These are phyloP conservation scores for Paracoccidioides brasiliensis DNA, from an alignment of 2,329 filamentous ascomycete genomes.

Conservation along the genomic window DNA sequence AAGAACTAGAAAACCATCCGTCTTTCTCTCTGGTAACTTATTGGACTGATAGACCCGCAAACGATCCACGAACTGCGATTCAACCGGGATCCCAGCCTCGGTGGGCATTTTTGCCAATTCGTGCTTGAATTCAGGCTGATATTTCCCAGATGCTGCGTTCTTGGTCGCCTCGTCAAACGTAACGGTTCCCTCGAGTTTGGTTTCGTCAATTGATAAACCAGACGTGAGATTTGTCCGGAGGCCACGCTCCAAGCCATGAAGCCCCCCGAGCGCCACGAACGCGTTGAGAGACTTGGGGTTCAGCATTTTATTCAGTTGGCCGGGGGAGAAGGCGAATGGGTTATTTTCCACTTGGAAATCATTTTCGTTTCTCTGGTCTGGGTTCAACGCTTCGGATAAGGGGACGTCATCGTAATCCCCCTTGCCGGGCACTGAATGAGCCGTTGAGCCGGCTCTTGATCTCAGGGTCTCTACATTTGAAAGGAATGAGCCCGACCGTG, in stretches of 20 bases:
- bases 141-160: constrained; percentile 3
- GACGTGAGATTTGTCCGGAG: constrained; percentile 57
- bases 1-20: constrained; percentile 45
- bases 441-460: constrained; percentile 23
- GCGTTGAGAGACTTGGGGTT: constrained; percentile 79
- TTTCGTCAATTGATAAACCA: constrained; percentile 68
- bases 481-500: constrained; percentile 29
- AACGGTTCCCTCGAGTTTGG: constrained; percentile 48
- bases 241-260: constrained; percentile 66
- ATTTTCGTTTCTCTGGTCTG: constrained; percentile 60
- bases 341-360: constrained; percentile 69
- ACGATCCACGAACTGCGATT: constrained; percentile 40
- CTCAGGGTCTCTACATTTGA: constrained; percentile 23
- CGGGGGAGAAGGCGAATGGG: constrained; percentile 66
- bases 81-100: constrained; percentile 3
- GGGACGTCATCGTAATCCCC: constrained; percentile 26
- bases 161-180: constrained; percentile 57
- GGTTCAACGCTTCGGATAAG: constrained; percentile 49
- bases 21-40: constrained; percentile 49
- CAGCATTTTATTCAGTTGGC: constrained; percentile 73
- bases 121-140: constrained; percentile 6
- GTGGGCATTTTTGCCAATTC: constrained; percentile 7
- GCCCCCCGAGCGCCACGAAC: constrained; percentile 66
- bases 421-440: constrained; percentile 13
- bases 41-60: constrained; percentile 49